Percentiles rank a stretch among this genome's conserved stretches.
phyloP scores from a whole-genome alignment of 257 asterid genomes.

The Echium plantagineum region DNA sequence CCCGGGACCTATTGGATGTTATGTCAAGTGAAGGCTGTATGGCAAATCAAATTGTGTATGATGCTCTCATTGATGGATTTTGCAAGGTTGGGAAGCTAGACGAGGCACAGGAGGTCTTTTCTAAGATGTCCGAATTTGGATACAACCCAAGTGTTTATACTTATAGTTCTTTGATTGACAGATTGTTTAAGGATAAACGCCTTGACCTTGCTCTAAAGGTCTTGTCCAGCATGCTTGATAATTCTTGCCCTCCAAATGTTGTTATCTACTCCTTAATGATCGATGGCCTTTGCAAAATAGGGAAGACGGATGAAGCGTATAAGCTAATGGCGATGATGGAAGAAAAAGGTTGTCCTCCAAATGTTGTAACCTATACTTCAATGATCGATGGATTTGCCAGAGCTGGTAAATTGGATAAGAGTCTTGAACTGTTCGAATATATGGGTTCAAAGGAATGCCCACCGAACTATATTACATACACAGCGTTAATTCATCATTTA shows the following conservation, averaged over 20 bases:
- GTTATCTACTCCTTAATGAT: slow-evolving; percentile 77
- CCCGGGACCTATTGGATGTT: slow-evolving; percentile 57
- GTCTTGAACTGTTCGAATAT: slow-evolving; percentile 47
- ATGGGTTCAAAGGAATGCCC: slow-evolving; percentile 69
- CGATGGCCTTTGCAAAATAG: slow-evolving; percentile 87
- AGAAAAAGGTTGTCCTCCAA: slow-evolving; percentile 85
- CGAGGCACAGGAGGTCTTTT: slow-evolving; percentile 78
- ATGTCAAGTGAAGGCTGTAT: slow-evolving; percentile 56
- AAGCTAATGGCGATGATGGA: slow-evolving; percentile 92
- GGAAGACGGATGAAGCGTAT: slow-evolving; percentile 81
- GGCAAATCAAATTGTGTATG: slow-evolving; percentile 74
- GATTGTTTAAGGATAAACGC: slow-evolving; percentile 77
- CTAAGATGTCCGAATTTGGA: slow-evolving; percentile 68
- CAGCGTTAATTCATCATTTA: slow-evolving; percentile 61
- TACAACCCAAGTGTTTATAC: slow-evolving; percentile 60
- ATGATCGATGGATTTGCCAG: slow-evolving; percentile 90
- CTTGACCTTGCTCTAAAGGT: slow-evolving; percentile 83
- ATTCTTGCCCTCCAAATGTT: slow-evolving; percentile 76
- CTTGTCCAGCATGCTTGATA: slow-evolving; percentile 74
- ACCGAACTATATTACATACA: slow-evolving; percentile 73
- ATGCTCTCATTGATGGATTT: slow-evolving; percentile 86
- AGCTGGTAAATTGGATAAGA: slow-evolving; percentile 53
- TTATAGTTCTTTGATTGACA: slow-evolving; percentile 70
- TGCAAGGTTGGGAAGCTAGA: slow-evolving; percentile 88
- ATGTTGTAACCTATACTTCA: slow-evolving; percentile 90